phyloP scores from a whole-genome alignment of 2,329 filamentous ascomycete species.

The Aspergillus quadrilineatus region DNA sequence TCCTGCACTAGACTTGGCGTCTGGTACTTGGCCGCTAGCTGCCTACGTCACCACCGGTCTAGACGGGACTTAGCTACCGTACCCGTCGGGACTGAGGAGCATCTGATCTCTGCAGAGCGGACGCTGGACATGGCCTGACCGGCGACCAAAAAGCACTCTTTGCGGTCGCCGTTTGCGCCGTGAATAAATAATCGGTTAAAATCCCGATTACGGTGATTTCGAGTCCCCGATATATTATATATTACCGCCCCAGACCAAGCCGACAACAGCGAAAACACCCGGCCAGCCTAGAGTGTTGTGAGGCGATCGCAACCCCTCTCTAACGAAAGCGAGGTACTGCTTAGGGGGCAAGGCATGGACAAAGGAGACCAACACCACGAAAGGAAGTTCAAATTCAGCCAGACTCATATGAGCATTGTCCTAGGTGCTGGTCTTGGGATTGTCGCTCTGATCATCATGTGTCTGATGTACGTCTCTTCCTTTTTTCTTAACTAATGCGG shows the following conservation, averaged over 20 bases:
- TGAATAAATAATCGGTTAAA: neutral
- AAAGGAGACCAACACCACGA: conserved; percentile 18
- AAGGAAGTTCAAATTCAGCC: conserved; percentile 20
- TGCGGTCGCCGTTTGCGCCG: neutral
- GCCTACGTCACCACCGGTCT: neutral
- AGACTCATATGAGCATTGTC: conserved; percentile 31
- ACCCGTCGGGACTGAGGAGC: neutral
- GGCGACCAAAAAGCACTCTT: neutral
- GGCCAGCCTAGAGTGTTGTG: neutral
- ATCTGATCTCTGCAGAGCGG: neutral
- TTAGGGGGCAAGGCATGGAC: conserved; percentile 14
- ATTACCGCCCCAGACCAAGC: too few relatives aligned
- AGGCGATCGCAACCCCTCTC: neutral
- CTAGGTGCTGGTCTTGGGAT: conserved; percentile 34
- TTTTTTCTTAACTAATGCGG: neutral
- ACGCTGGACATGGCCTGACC: conserved; percentile 1
- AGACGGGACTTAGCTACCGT: neutral
- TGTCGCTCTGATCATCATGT: conserved; percentile 32
- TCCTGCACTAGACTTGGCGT: too few relatives aligned
- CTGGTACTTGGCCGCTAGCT: too few relatives aligned
- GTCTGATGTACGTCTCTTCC: conserved; percentile 29
- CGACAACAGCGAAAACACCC: too few relatives aligned
- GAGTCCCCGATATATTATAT: too few relatives aligned
- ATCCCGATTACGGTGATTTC: too few relatives aligned
- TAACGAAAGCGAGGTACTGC: neutral